phyloP scores from a whole-genome alignment of 2,329 filamentous ascomycete species.

The Fusarium pseudoanthophilum region DNA sequence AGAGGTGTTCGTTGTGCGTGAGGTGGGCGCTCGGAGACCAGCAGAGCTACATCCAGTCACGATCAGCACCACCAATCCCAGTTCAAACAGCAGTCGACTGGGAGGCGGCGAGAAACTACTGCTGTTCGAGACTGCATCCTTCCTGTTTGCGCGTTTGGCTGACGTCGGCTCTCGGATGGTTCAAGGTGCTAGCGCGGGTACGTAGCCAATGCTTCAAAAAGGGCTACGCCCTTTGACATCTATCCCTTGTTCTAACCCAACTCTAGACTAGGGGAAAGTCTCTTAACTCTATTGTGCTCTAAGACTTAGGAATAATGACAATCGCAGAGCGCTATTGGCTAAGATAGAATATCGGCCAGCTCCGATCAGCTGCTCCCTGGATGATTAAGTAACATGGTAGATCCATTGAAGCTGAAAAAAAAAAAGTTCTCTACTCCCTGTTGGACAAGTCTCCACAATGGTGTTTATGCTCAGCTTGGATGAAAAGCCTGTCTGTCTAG shows the following conservation, averaged over 20 bases:
- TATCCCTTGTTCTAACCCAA: background rate
- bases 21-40: too few species aligned
- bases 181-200: too few species aligned
- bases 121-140: too few species aligned
- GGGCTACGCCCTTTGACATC: background rate
- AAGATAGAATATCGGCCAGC: background rate
- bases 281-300: background rate
- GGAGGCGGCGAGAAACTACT: too few species aligned
- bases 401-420: background rate
- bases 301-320: fast-evolving
- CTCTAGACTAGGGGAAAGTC: background rate
- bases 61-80: too few species aligned
- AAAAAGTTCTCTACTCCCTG: background rate
- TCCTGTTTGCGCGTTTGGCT: too few species aligned
- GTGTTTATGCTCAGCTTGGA: background rate
- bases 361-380: background rate
- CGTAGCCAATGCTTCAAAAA: background rate
- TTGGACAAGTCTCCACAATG: background rate
- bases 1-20: too few species aligned
- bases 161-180: too few species aligned
- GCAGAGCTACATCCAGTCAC: too few species aligned
- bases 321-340: background rate
- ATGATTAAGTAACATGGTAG: background rate
- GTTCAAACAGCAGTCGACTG: too few species aligned
- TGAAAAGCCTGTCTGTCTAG: background rate